Evolutionary conservation across 2,329 filamentous ascomycete genomes (phyloP).

Genomic region (Fonsecaea erecta): DNA sequence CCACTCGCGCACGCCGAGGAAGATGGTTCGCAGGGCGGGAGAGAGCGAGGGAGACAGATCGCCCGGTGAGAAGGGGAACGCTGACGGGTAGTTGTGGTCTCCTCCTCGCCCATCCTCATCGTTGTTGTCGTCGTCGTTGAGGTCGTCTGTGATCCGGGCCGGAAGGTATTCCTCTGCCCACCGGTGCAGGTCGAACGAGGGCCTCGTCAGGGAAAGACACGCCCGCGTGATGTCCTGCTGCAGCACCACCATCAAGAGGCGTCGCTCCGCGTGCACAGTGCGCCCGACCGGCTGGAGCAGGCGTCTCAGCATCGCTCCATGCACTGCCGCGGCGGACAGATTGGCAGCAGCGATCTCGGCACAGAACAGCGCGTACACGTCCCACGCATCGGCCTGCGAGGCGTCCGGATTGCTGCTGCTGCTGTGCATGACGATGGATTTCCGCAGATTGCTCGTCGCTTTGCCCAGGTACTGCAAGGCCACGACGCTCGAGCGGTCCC

Average conservation of each 20-base stretch:
- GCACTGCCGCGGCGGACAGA: constrained; percentile 18
- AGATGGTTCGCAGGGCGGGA: background rate
- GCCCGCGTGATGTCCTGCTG: constrained; percentile 16
- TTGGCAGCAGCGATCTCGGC: constrained; percentile 20
- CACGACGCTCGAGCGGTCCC: background rate
- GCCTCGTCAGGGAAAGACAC: constrained; percentile 14
- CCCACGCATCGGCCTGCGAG: constrained; percentile 3
- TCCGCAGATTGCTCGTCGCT: constrained; percentile 12
- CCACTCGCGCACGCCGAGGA: constrained; percentile 8
- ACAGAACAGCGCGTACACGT: constrained; percentile 22
- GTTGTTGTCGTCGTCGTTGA: background rate
- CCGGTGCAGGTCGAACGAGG: constrained; percentile 18
- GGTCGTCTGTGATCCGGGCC: background rate
- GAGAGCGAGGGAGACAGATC: background rate
- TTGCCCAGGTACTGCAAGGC: constrained; percentile 14
- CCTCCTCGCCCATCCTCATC: too few species aligned
- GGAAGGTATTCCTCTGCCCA: constrained; percentile 15
- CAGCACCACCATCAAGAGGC: constrained; percentile 12
- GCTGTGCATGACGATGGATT: background rate
- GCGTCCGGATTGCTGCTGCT: too few species aligned
- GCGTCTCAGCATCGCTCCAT: constrained; percentile 15
- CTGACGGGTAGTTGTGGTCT: background rate
- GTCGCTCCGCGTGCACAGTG: background rate
- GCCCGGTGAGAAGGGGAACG: background rate
- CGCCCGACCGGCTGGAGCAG: constrained; percentile 16